These are phyloP conservation scores for Phytopythium cucurbitacearum DNA, from an alignment of 352 stramenopile species.

Conservation along the genomic window DNA sequence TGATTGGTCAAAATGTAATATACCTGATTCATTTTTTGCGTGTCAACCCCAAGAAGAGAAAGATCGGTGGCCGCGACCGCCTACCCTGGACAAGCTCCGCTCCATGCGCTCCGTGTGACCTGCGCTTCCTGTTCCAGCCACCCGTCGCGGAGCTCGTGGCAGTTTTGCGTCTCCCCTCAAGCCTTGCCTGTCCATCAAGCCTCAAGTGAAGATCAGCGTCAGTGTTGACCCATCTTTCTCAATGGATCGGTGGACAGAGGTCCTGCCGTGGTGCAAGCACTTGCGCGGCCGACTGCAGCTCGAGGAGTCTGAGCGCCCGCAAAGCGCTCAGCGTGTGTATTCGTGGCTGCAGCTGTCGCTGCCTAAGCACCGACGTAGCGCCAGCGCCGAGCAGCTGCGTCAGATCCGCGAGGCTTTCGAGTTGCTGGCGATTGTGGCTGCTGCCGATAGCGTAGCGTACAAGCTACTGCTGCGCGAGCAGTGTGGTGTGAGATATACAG, in stretches of 20 bases:
- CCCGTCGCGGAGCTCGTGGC: no score
- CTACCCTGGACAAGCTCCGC: not conserved
- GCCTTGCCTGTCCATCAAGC: no score
- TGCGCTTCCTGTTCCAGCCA: not conserved
- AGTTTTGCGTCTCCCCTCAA: no score
- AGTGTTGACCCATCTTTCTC: not conserved
- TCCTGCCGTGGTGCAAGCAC: conserved; percentile 27
- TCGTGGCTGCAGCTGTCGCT: conserved; percentile 21
- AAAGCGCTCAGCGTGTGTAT: conserved; percentile 4
- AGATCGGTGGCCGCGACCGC: not conserved
- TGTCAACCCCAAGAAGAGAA: not conserved
- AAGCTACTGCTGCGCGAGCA: conserved; percentile 20
- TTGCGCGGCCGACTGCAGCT: conserved; percentile 23
- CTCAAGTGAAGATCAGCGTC: no score
- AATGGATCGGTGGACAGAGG: conserved; percentile 17
- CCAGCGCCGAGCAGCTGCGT: conserved; percentile 13
- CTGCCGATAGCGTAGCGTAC: conserved; percentile 12
- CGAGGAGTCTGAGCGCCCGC: conserved; percentile 7
- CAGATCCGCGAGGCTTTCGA: conserved; percentile 25
- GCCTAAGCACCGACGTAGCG: conserved; percentile 23
- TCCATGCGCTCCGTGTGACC: not conserved
- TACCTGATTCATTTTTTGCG: not conserved
- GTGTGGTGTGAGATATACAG: conserved; percentile 17
- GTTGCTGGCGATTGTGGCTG: conserved; percentile 21
- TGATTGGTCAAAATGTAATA: not conserved